Evolutionary conservation across 2,329 filamentous ascomycete genomes (phyloP).

Genomic region (Aureobasidium melanogenum): DNA sequence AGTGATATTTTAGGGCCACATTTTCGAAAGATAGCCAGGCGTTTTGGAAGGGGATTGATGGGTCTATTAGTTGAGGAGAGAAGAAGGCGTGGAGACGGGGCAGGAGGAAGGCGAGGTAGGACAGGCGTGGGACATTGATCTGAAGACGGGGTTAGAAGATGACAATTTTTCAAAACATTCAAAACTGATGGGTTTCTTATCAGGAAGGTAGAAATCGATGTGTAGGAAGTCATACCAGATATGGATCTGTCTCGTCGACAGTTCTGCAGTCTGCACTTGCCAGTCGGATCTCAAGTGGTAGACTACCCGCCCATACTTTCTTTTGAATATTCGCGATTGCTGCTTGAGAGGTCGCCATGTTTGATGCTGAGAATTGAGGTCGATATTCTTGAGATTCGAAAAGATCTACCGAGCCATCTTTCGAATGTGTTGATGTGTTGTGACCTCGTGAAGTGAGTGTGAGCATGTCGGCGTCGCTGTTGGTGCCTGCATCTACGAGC

Average conservation of each 20-base stretch:
- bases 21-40: constrained; percentile 60
- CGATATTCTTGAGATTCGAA: not conserved
- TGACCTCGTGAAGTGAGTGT: not conserved
- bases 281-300: constrained; percentile 52
- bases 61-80: constrained; percentile 47
- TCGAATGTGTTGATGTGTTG: not conserved
- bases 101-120: constrained; percentile 59
- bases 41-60: constrained; percentile 41
- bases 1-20: constrained; percentile 64
- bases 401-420: not conserved
- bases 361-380: not conserved
- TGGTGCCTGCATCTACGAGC: not conserved
- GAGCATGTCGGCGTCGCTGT: not conserved
- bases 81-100: constrained; percentile 57
- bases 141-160: constrained; percentile 20
- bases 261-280: constrained; percentile 51
- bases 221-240: constrained; percentile 43
- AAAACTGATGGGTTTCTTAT: too few species aligned
- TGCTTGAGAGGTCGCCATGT: not conserved
- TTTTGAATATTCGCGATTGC: constrained; percentile 31
- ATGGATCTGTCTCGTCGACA: constrained; percentile 52
- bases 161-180: too few species aligned
- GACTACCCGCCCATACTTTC: constrained; percentile 49
- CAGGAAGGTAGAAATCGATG: too few species aligned
- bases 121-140: constrained; percentile 56